Evolutionary conservation across 768 basidiomycete species (phyloP).

Genomic region (Xerocomus potaroensis): DNA sequence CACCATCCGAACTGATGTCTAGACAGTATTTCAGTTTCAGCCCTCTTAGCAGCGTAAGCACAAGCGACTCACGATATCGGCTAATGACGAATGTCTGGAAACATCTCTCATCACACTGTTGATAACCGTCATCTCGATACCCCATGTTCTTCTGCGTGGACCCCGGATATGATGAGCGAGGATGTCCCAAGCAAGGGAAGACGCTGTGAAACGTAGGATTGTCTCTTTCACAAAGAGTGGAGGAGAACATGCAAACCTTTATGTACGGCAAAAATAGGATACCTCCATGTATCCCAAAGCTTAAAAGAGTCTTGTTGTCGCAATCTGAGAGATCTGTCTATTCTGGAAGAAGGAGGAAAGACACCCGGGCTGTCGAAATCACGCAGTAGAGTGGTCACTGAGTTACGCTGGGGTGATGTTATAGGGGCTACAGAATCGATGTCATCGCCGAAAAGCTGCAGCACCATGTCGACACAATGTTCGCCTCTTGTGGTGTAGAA

Average conservation of each 20-base stretch:
- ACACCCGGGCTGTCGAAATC: constrained; percentile 68
- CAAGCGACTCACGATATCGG: constrained; percentile 64
- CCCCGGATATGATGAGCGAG: constrained; percentile 80
- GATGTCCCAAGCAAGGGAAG: constrained; percentile 56
- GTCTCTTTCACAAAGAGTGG: neutral
- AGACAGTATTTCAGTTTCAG: constrained; percentile 6
- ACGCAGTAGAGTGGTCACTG: constrained; percentile 28
- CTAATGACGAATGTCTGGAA: constrained; percentile 73
- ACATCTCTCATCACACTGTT: constrained; percentile 83
- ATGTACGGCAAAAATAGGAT: constrained; percentile 57
- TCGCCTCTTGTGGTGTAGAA: neutral
- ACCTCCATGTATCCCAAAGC: constrained; percentile 70
- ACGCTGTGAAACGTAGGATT: constrained; percentile 14
- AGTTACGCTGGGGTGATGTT: constrained; percentile 10
- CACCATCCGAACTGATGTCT: constrained; percentile 51
- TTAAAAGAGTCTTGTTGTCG: constrained; percentile 51
- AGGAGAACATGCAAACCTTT: constrained; percentile 47
- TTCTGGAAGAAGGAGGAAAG: constrained; percentile 68
- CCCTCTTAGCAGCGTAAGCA: neutral
- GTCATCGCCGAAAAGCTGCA: constrained; percentile 15
- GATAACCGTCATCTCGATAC: constrained; percentile 89
- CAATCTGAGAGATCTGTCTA: constrained; percentile 63
- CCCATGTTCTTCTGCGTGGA: constrained; percentile 88
- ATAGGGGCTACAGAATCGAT: constrained; percentile 14
- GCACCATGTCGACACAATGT: constrained; percentile 17